phyloP scores from a whole-genome alignment of 2,329 filamentous ascomycete genomes.

The Colletotrichum liriopes region DNA sequence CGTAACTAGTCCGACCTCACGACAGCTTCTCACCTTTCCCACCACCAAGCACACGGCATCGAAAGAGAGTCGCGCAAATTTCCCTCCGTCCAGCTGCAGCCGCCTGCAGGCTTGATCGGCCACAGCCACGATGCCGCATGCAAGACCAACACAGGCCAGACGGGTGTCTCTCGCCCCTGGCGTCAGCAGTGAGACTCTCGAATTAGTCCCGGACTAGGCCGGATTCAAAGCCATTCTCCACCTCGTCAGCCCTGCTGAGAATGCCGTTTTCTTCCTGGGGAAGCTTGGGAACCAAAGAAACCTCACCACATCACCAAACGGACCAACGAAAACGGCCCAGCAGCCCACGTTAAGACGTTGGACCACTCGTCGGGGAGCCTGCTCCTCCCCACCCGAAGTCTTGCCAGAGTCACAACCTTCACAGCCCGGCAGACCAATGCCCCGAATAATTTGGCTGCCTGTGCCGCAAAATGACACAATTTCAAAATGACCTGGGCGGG shows the following conservation, averaged over 20 bases:
- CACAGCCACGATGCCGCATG: conserved; percentile 31
- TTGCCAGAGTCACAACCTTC: neutral
- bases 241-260: conserved; percentile 34
- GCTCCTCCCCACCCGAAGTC: neutral
- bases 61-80: neutral
- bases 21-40: conserved; percentile 28
- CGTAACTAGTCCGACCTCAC: conserved; percentile 18
- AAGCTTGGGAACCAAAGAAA: conserved; percentile 21
- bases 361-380: neutral
- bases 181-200: conserved; percentile 33
- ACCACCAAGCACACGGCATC: neutral
- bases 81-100: neutral
- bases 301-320: conserved; percentile 36
- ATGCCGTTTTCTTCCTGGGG: conserved; percentile 23
- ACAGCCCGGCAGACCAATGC: neutral
- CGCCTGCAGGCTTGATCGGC: conserved; percentile 17
- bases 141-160: conserved; percentile 25
- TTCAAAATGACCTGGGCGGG: conserved; percentile 9
- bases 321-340: conserved; percentile 25
- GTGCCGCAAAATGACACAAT: conserved; percentile 32
- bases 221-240: conserved; percentile 13
- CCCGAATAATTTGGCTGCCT: conserved; percentile 2
- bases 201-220: conserved; percentile 37
- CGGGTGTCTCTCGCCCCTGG: conserved; percentile 30
- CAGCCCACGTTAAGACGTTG: conserved; percentile 21